Evolutionary conservation across 2,329 filamentous ascomycete genomes (phyloP).

Genomic region (Rosellinia necatrix): DNA sequence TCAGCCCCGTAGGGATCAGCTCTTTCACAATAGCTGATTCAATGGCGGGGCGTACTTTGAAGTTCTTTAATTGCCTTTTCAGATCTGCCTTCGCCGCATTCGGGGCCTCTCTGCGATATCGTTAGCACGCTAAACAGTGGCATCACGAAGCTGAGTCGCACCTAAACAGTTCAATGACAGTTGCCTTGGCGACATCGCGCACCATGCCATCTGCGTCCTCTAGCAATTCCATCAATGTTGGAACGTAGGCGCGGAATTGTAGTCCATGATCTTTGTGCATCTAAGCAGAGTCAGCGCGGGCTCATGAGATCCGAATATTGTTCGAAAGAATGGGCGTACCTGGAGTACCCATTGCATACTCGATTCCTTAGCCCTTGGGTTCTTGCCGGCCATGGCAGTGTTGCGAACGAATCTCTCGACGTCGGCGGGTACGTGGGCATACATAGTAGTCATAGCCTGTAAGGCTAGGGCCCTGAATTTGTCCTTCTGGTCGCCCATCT

Average conservation of each 20-base stretch:
- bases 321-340: constrained; percentile 50
- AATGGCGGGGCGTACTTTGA: constrained; percentile 86
- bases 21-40: constrained; percentile 79
- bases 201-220: constrained; percentile 91
- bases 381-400: constrained; percentile 77
- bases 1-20: constrained; percentile 58
- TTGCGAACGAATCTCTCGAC: constrained; percentile 82
- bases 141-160: constrained; percentile 45
- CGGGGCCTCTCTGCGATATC: constrained; percentile 66
- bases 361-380: constrained; percentile 81
- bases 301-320: constrained; percentile 7
- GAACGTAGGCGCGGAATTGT: constrained; percentile 82
- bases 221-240: constrained; percentile 79
- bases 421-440: constrained; percentile 69
- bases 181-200: constrained; percentile 79
- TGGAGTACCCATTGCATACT: constrained; percentile 84
- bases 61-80: constrained; percentile 81
- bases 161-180: constrained; percentile 86
- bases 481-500: constrained; percentile 86
- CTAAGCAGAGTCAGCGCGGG: constrained; percentile 31
- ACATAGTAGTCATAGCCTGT: constrained; percentile 78
- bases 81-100: constrained; percentile 85
- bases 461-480: constrained; percentile 76
- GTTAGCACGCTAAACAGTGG: constrained; percentile 20
- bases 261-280: constrained; percentile 82